Evolutionary conservation across 2,329 filamentous ascomycete species (phyloP), one percentile per base, ranked within the genome.

Genomic region (Alternaria angustiovoidea): DNA sequence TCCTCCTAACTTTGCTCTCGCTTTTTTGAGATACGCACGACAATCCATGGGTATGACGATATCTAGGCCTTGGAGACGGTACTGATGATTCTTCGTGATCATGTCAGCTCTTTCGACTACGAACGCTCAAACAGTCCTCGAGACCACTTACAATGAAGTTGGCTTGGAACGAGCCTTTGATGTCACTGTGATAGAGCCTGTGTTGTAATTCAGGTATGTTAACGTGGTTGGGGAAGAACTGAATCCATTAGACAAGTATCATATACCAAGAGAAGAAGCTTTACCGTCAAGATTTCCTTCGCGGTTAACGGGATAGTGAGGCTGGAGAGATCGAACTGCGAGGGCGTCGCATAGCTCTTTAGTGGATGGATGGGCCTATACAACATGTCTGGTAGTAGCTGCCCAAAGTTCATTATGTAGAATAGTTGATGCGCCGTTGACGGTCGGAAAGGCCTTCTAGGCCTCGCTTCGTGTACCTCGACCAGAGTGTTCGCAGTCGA

Each of bases 281-380:
- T 38, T 43, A 52, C 49, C 9, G 49, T 52, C 11, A 43, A n/a
- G 7, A 52, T 24, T 8, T 52, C 49, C 14, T 28, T 30, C 16
- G 38, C 49, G 4, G 49, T 52, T 3, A 52, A 11, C n/a, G 49
- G 38, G 8, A 52, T 52, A 9, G 49, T 52, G 24, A 52, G 26
- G 18, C n/a, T 22, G 11, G 49, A 52, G 2, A 52, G 3, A n/a
- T 42, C 49, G 24, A 42, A 41, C 26, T 52, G 26, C 18, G 38
- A 9, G 20, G 49, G 38, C 18, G 38, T 52, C 7, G 26, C 49
- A 30, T 41, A 1, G 20, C 49, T 52, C 16, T 32, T 26, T 12
- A 52, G 22, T 26, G 49, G 38, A 30, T 30, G 18, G 9, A 18
- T 20, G 7, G 38, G 49, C 38, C 49, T 30, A 6, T 39, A 5